These are phyloP conservation scores for Fusarium sulawesiense DNA, from an alignment of 2,329 filamentous ascomycete genomes.

Conservation along the genomic window DNA sequence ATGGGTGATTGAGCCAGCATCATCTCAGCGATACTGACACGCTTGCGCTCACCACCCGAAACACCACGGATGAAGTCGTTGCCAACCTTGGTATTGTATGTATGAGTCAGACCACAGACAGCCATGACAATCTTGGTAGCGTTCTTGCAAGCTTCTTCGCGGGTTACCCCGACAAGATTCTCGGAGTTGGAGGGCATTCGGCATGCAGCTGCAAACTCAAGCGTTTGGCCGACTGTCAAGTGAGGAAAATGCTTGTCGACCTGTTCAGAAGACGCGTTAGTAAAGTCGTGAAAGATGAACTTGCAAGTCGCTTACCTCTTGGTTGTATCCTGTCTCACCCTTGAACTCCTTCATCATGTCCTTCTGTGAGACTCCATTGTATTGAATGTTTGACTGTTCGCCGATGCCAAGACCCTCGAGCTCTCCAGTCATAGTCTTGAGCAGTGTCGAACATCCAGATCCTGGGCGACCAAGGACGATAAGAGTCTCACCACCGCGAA, in stretches of 20 bases:
- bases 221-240: conserved; percentile 79
- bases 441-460: conserved; percentile 49
- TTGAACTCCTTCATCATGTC: conserved; percentile 70
- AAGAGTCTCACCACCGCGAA: conserved; percentile 19
- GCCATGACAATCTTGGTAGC: conserved; percentile 76
- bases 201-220: conserved; percentile 77
- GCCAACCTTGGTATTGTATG: conserved; percentile 78
- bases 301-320: conserved; percentile 62
- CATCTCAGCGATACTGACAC: conserved; percentile 85
- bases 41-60: conserved; percentile 78
- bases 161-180: conserved; percentile 69
- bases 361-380: conserved; percentile 68
- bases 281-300: accelerated
- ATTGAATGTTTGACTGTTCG: conserved; percentile 65
- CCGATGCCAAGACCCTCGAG: conserved; percentile 65
- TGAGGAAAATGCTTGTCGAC: conserved; percentile 80
- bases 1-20: conserved; percentile 71
- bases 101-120: conserved; percentile 78
- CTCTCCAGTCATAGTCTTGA: conserved; percentile 29
- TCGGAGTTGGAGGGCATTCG: conserved; percentile 70
- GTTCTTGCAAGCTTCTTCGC: conserved; percentile 68
- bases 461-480: conserved; percentile 50
- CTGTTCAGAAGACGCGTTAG: conserved; percentile 45
- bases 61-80: conserved; percentile 79
- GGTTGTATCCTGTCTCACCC: conserved; percentile 78